These are phyloP conservation scores for Stipa capillata DNA, from an alignment of 176 grass and related monocot genomes.

Conservation along the genomic window DNA sequence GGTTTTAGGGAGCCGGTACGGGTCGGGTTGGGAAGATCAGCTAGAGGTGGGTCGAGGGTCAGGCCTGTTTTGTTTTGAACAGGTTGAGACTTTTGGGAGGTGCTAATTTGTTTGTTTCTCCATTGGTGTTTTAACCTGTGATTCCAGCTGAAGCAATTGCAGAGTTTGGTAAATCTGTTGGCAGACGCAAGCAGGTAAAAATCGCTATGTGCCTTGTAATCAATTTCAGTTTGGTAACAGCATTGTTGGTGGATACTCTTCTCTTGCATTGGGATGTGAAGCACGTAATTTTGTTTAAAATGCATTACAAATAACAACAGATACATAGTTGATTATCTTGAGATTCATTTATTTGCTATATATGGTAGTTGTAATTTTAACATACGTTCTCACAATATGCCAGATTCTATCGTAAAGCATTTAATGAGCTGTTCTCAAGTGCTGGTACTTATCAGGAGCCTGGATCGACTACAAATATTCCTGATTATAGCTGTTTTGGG, in stretches of 20 bases:
- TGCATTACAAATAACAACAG: background rate
- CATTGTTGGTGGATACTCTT: background rate
- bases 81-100: background rate
- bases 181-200: conserved; percentile 67
- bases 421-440: conserved; percentile 65
- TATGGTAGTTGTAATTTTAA: background rate
- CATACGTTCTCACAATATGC: background rate
- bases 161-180: conserved; percentile 52
- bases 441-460: conserved; percentile 23
- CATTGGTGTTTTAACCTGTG: conserved; percentile 12
- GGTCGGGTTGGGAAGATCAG: conserved; percentile 69
- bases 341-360: background rate
- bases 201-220: background rate
- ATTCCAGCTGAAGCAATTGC: conserved; percentile 65
- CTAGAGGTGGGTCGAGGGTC: conserved; percentile 43
- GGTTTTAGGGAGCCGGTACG: conserved; percentile 40
- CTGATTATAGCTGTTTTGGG: conserved; percentile 61
- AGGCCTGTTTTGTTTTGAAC: background rate
- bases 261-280: background rate
- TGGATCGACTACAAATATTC: conserved; percentile 19
- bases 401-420: conserved; percentile 83
- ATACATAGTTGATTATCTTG: background rate
- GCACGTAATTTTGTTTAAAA: background rate
- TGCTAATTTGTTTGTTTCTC: conserved; percentile 25
- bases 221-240: conserved; percentile 13